Evolutionary conservation across 805 yeast species (phyloP).

Genomic region (Spathaspora gorwiae): DNA sequence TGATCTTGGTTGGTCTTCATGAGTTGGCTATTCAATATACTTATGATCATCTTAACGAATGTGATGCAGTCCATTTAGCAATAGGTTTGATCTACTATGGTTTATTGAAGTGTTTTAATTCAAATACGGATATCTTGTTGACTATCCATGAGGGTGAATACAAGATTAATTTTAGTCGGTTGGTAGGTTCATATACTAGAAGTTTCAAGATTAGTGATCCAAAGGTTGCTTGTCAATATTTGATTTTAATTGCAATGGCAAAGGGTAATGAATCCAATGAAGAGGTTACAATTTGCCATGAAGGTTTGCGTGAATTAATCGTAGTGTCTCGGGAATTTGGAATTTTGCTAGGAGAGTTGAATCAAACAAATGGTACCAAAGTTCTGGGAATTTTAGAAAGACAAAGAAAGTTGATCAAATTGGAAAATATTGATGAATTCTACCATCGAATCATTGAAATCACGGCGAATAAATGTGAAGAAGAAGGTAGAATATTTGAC

Average conservation of each 20-base stretch:
- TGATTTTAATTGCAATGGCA: slow-evolving; percentile 60
- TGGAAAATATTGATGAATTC: slow-evolving; percentile 56
- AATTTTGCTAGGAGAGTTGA: slow-evolving; percentile 76
- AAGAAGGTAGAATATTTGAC: slow-evolving; percentile 85
- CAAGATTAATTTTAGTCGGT: slow-evolving; percentile 50
- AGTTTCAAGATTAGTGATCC: slow-evolving; percentile 84
- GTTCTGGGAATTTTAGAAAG: slow-evolving; percentile 81
- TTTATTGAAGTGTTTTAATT: slow-evolving; percentile 44
- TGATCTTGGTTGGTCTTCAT: slow-evolving; percentile 72
- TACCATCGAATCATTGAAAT: slow-evolving; percentile 70
- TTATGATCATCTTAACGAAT: slow-evolving; percentile 56
- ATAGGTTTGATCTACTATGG: slow-evolving; percentile 76
- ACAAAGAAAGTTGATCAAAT: slow-evolving; percentile 60
- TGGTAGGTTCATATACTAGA: slow-evolving; percentile 76
- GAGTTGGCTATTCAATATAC: slow-evolving; percentile 73
- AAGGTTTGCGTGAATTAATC: slow-evolving; percentile 77
- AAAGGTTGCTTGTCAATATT: slow-evolving; percentile 85
- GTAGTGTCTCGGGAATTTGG: slow-evolving; percentile 82
- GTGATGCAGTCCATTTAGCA: slow-evolving; percentile 86
- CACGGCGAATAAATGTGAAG: slow-evolving; percentile 83
- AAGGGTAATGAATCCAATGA: slow-evolving; percentile 24
- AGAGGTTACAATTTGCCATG: slow-evolving; percentile 61
- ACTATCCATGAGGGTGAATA: slow-evolving; percentile 27
- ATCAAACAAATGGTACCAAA: slow-evolving; percentile 63
- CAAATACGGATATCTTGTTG: slow-evolving; percentile 33